Evolutionary conservation across 495 filamentous ascomycete species (phyloP).

Genomic region (Aspergillus bertholletiae): DNA sequence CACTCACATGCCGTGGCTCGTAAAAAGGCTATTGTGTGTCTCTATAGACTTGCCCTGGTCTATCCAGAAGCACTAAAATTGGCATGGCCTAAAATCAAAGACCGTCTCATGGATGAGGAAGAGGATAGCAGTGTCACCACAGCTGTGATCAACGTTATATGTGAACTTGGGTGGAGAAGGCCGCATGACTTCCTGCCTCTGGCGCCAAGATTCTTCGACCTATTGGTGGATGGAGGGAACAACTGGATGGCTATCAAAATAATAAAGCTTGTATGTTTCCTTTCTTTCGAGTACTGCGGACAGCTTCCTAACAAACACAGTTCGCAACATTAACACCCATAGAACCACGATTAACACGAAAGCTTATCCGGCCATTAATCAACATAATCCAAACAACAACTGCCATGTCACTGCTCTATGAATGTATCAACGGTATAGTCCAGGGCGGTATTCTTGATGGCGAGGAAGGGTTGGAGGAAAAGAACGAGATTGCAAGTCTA

Average conservation of each 20-base stretch:
- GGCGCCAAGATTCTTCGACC: slow-evolving; percentile 85
- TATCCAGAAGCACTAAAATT: slow-evolving; percentile 90
- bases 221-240: slow-evolving; percentile 88
- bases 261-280: slow-evolving; percentile 77
- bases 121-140: slow-evolving; percentile 94
- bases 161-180: slow-evolving; percentile 90
- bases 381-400: slow-evolving; percentile 90
- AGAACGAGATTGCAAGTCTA: slow-evolving; percentile 88
- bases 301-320: slow-evolving; percentile 39
- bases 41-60: slow-evolving; percentile 88
- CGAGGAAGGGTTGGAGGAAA: slow-evolving; percentile 68
- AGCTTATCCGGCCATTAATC: slow-evolving; percentile 90
- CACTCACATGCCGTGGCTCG: slow-evolving; percentile 80
- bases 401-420: slow-evolving; percentile 94
- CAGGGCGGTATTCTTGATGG: slow-evolving; percentile 89
- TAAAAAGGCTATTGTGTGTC: slow-evolving; percentile 91
- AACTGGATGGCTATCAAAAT: slow-evolving; percentile 99
- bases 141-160: slow-evolving; percentile 93
- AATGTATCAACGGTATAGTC: slow-evolving; percentile 98
- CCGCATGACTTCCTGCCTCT: slow-evolving; percentile 91
- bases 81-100: slow-evolving; percentile 95
- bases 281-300: background rate
- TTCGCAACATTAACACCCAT: slow-evolving; percentile 93
- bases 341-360: slow-evolving; percentile 85
- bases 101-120: slow-evolving; percentile 82